Evolutionary conservation across 768 basidiomycete genomes (phyloP), one percentile per base, ranked within the genome.

Genomic region (Holtermannia corniformis): DNA sequence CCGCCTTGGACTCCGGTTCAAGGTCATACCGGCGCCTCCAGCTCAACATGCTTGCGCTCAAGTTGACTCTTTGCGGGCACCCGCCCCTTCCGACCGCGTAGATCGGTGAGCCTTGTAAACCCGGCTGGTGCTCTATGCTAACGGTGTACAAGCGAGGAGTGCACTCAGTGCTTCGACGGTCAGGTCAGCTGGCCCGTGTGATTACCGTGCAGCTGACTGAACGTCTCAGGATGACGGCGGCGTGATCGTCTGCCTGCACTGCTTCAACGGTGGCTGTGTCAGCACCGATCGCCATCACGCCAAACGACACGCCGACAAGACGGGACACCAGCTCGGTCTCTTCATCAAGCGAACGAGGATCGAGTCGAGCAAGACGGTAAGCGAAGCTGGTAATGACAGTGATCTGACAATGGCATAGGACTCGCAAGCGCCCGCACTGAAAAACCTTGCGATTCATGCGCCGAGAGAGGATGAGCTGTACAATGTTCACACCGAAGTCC

Each of bases 101-200:
- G 62, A 65, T 27, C 54, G 66, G 66, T 68, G 28, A 44, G 66
- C 40, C 52, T 3, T 14, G 23, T 22, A n/a, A 37, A 16, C 23
- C 12, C n/a, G 25, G 41, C 14, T 23, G 19, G 22, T 24, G 26
- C 26, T 44, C 5, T 10, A 16, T n/a, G 44, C 52, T 60, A 55
- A 62, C 37, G 16, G 5, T 45, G 20, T 13, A 37, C n/a, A 21
- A 71, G 91, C 5, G 89, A 95, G 73, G 92, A 97, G 72, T 99
- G 93, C 66, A 95, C 92, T 0, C 90, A 92, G 54, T 99, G 93
- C 67, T 99, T 96, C 68, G 92, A 96, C 72, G 82, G 81, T 63
- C 92, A 96, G 81, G 89, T 84, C 20, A 57, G 71, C 55, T 21
- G n/a, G 32, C 27, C 1, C 4, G 23, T 3, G n/a, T 4, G 3